A percentile compares a stretch with the other conserved stretches of the same genome.
Evolutionary conservation across 495 filamentous ascomycete species (phyloP).

Genomic region (Parathielavia hyrcaniae): DNA sequence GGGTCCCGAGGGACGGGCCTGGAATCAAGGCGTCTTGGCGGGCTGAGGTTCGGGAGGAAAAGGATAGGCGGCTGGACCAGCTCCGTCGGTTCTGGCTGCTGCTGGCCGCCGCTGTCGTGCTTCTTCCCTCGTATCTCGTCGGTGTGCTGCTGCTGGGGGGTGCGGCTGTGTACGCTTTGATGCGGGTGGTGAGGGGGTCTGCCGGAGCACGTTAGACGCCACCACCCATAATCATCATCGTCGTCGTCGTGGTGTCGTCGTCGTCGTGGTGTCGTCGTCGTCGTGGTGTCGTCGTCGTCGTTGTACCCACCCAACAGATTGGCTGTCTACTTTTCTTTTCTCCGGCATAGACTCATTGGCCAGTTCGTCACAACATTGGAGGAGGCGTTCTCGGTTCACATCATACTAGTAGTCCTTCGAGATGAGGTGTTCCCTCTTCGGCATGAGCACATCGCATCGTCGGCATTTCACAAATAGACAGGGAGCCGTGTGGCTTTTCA

Average conservation of each 20-base stretch:
- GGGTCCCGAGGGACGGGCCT: not conserved
- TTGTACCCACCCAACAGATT: not conserved
- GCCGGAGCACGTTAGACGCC: conserved; percentile 1
- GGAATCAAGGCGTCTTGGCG: conserved; percentile 29
- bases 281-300: too few species aligned
- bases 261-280: too few species aligned
- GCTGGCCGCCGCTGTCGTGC: conserved; percentile 31
- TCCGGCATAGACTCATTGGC: conserved; percentile 12
- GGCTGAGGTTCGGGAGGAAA: conserved; percentile 19
- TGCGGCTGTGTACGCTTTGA: conserved; percentile 28
- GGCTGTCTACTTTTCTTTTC: conserved; percentile 7
- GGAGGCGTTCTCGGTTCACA: conserved; percentile 20
- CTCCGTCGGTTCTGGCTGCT: conserved; percentile 32
- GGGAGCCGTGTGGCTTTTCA: not conserved
- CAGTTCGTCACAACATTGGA: conserved; percentile 15
- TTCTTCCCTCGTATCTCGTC: conserved; percentile 34
- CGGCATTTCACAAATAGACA: conserved; percentile 8
- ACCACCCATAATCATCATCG: too few species aligned
- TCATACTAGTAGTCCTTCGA: conserved; percentile 14
- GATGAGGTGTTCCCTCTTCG: not conserved
- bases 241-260: too few species aligned
- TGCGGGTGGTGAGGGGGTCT: conserved; percentile 17
- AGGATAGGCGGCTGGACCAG: conserved; percentile 26
- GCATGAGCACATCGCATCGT: conserved; percentile 10
- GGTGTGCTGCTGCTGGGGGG: conserved; percentile 21